Conservation (phyloP, 805 yeast genomes). For the Yamadazyma endophytica region DNA sequence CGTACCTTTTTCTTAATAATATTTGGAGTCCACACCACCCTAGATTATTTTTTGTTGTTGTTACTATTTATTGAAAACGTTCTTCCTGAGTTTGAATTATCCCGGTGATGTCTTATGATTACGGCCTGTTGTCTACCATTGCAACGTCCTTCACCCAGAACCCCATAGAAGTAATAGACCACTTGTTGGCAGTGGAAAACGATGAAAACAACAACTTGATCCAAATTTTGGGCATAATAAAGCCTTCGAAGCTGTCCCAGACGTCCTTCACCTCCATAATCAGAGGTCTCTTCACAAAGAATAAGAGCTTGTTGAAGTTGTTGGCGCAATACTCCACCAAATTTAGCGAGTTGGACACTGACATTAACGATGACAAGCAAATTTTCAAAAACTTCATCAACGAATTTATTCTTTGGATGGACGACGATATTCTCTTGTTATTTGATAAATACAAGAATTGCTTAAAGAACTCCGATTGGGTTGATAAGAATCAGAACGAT, state of each 20-base stretch:
- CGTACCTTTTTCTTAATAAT: too few relatives aligned
- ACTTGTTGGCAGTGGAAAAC: slow-evolving; percentile 21
- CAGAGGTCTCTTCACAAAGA: slow-evolving; percentile 39
- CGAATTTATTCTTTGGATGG: slow-evolving; percentile 38
- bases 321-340: slow-evolving; percentile 2
- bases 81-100: too few relatives aligned
- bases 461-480: slow-evolving; percentile 7
- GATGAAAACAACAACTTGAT: slow-evolving; percentile 31
- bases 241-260: slow-evolving; percentile 23
- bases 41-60: too few relatives aligned
- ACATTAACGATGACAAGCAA: slow-evolving; percentile 18
- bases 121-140: slow-evolving; percentile 3
- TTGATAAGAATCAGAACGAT: slow-evolving; percentile 11
- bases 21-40: too few relatives aligned
- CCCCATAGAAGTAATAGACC: slow-evolving; percentile 9
- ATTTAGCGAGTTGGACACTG: slow-evolving; percentile 7
- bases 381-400: slow-evolving; percentile 33
- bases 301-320: slow-evolving; percentile 13
- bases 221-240: slow-evolving; percentile 29
- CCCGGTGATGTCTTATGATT: too few relatives aligned
- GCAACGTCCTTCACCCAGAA: slow-evolving; percentile 3
- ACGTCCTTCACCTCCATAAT: slow-evolving; percentile 27
- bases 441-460: slow-evolving; percentile 26
- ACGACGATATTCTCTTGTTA: slow-evolving; percentile 26
- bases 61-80: too few relatives aligned